Percentiles rank a stretch among this genome's conserved stretches.
phyloP scores from a whole-genome alignment of 495 filamentous ascomycete species.

The Penicillium bovifimosum region DNA sequence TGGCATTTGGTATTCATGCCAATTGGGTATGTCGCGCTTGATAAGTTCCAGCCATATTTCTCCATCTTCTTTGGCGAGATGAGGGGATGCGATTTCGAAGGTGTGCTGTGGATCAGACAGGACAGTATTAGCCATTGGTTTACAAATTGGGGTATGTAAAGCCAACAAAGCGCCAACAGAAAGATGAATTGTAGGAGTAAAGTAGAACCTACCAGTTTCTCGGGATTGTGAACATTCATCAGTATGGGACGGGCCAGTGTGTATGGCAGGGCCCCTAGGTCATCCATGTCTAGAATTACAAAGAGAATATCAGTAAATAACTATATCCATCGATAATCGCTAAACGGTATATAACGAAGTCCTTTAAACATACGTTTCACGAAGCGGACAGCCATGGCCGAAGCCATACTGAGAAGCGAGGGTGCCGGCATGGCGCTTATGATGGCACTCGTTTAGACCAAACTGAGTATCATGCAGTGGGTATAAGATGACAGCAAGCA shows the following conservation, averaged over 20 bases:
- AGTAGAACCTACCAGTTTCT: slow-evolving; percentile 51
- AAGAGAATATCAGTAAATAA: not conserved
- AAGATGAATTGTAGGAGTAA: not conserved
- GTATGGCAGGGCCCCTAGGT: slow-evolving; percentile 64
- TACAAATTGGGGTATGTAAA: not conserved
- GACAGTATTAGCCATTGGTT: not conserved
- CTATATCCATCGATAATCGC: no score
- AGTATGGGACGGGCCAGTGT: slow-evolving; percentile 54
- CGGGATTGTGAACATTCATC: slow-evolving; percentile 56
- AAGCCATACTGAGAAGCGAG: slow-evolving; percentile 39
- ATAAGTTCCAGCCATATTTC: slow-evolving; percentile 69
- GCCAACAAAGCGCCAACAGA: not conserved
- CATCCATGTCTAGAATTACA: slow-evolving; percentile 42
- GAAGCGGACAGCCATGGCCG: slow-evolving; percentile 41
- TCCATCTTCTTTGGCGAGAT: slow-evolving; percentile 51
- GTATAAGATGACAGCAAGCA: not conserved
- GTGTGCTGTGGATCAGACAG: slow-evolving; percentile 32
- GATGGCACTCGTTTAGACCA: slow-evolving; percentile 8
- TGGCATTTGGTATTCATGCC: slow-evolving; percentile 52
- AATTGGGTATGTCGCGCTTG: slow-evolving; percentile 59
- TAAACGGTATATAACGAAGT: not conserved
- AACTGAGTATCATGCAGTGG: slow-evolving; percentile 8
- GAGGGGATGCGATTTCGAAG: slow-evolving; percentile 61
- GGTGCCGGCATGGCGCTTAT: slow-evolving; percentile 37
- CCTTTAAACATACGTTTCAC: slow-evolving; percentile 33